phyloP scores from a whole-genome alignment of 306 rosid genomes.

The Malus orientalis region DNA sequence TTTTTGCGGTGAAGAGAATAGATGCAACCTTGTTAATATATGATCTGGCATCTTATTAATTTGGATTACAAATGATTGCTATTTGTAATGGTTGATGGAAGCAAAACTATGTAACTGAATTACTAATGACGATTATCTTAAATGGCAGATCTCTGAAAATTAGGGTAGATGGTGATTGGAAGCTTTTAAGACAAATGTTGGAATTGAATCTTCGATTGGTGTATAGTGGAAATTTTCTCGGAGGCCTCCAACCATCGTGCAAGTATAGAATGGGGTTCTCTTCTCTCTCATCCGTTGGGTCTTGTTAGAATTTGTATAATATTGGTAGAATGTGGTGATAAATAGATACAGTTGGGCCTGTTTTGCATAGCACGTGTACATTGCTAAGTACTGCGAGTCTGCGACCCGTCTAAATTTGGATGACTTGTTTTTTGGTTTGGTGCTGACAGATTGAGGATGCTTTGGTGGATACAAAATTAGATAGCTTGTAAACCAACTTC shows the following conservation, averaged over 20 bases:
- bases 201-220: conserved; percentile 20
- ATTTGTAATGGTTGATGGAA: background rate
- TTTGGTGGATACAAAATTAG: conserved; percentile 34
- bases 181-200: background rate
- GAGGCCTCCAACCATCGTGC: conserved; percentile 12
- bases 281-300: background rate
- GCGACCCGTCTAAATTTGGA: conserved; percentile 38
- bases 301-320: conserved; percentile 52
- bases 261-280: conserved; percentile 7
- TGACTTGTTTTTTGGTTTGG: conserved; percentile 28
- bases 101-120: background rate
- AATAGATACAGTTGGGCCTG: conserved; percentile 14
- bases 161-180: conserved; percentile 21
- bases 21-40: background rate
- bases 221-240: conserved; percentile 28
- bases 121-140: background rate
- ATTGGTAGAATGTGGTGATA: conserved; percentile 46
- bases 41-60: background rate
- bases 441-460: conserved; percentile 65
- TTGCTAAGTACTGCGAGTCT: conserved; percentile 52
- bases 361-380: conserved; percentile 54
- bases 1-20: background rate
- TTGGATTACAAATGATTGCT: background rate
- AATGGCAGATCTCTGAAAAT: conserved; percentile 22
- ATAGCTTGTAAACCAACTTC: conserved; percentile 44